These are phyloP conservation scores for Posidonia oceanica DNA, from an alignment of 116 monocot species.

Conservation along the genomic window DNA sequence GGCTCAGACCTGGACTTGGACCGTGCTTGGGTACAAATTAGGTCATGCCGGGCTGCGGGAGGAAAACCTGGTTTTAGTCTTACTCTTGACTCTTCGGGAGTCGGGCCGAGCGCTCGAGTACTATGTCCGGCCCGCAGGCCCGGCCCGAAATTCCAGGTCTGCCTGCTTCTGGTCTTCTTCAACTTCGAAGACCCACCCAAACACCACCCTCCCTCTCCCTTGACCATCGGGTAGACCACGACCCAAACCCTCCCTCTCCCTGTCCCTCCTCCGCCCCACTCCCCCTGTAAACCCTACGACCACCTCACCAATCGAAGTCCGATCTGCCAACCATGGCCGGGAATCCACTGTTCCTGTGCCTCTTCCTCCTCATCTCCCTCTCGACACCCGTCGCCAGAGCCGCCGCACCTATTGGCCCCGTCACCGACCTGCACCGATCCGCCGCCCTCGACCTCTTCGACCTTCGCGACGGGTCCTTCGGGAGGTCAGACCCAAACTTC, in stretches of 20 bases:
- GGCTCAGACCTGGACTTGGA: no score
- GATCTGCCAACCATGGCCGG: slow-evolving; percentile 12
- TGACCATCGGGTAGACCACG: neutral
- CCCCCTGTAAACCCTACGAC: neutral
- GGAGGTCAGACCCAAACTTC: slow-evolving; percentile 15
- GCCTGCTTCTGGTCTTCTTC: no score
- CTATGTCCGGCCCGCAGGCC: no score
- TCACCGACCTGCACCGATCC: slow-evolving; percentile 57
- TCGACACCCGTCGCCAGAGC: slow-evolving; percentile 6
- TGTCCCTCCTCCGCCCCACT: no score
- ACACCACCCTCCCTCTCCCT: no score
- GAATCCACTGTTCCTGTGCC: neutral
- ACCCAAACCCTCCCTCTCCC: neutral
- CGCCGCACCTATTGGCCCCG: slow-evolving; percentile 22
- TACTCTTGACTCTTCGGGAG: no score
- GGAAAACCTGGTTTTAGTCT: no score
- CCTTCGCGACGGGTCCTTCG: slow-evolving; percentile 27
- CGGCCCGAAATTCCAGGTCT: no score
- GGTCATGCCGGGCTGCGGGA: no score
- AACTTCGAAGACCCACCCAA: no score
- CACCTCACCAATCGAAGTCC: neutral
- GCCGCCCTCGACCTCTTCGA: slow-evolving; percentile 49
- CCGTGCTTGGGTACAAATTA: no score
- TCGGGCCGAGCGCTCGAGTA: no score
- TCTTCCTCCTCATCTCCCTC: slow-evolving; percentile 14